Conservation (phyloP, 2,329 filamentous ascomycete genomes). For the Massarina eburnea region DNA sequence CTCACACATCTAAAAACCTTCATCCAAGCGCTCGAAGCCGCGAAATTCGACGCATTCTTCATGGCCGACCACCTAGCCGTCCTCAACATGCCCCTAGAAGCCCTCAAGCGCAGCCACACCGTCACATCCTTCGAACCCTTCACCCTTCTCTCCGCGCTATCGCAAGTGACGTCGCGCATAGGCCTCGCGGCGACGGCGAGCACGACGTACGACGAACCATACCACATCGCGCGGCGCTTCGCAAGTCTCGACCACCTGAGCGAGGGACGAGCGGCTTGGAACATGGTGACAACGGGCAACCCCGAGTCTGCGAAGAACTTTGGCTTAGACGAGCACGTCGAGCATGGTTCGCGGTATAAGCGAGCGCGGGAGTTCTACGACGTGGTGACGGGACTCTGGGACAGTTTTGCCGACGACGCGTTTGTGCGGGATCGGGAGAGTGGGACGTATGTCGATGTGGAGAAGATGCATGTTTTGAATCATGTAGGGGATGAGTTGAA, state of each 20-base stretch:
- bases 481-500: conserved; percentile 52
- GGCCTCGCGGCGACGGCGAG: conserved; percentile 58
- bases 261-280: conserved; percentile 56
- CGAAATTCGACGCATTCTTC: conserved; percentile 60
- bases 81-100: conserved; percentile 59
- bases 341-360: conserved; percentile 54
- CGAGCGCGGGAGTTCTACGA: conserved; percentile 57
- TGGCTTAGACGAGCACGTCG: conserved; percentile 52
- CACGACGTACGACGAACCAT: conserved; percentile 58
- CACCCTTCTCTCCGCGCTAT: conserved; percentile 55
- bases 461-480: conserved; percentile 55
- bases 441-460: conserved; percentile 55
- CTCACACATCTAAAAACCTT: conserved; percentile 56
- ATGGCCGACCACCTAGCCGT: conserved; percentile 60
- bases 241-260: conserved; percentile 58
- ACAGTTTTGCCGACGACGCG: conserved; percentile 59
- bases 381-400: conserved; percentile 57
- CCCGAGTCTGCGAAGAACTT: conserved; percentile 58
- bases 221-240: conserved; percentile 57
- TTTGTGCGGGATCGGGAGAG: conserved; percentile 53
- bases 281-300: conserved; percentile 57
- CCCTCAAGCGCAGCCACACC: conserved; percentile 59
- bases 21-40: conserved; percentile 56
- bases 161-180: conserved; percentile 52
- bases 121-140: conserved; percentile 61